phyloP scores from a whole-genome alignment of 768 basidiomycete genomes.

The Podaxis carcinomalis region DNA sequence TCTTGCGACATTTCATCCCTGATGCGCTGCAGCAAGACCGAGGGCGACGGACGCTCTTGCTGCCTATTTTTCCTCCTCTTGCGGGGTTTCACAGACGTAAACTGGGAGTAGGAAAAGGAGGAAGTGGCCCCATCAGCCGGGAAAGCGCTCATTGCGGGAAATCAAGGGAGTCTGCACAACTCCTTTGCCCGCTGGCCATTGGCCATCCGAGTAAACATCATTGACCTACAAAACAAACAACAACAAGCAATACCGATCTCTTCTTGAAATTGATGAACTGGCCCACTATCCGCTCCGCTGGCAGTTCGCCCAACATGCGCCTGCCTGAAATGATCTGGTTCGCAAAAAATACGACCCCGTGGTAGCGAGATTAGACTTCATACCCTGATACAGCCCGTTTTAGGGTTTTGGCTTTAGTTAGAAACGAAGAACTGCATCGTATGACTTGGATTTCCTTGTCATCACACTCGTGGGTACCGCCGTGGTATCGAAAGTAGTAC shows the following conservation, averaged over 20 bases:
- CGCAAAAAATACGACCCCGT: background rate
- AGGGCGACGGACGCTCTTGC: slow-evolving; percentile 28
- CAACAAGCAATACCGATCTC: slow-evolving; percentile 14
- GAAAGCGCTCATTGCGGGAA: slow-evolving; percentile 16
- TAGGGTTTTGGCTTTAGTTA: slow-evolving; percentile 12
- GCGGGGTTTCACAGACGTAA: slow-evolving; percentile 45
- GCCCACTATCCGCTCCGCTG: slow-evolving; percentile 17
- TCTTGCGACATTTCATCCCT: slow-evolving; percentile 42
- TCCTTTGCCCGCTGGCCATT: background rate
- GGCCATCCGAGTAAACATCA: background rate
- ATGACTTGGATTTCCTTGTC: background rate
- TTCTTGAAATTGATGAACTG: slow-evolving; percentile 15
- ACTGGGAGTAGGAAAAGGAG: slow-evolving; percentile 46
- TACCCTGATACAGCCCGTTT: slow-evolving; percentile 15
- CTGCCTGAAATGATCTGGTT: background rate
- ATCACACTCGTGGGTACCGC: background rate
- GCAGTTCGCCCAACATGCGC: background rate
- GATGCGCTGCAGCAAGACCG: slow-evolving; percentile 36
- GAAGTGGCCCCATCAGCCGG: slow-evolving; percentile 6
- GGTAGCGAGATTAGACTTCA: background rate
- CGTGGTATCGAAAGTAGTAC: background rate
- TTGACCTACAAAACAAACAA: slow-evolving; percentile 11
- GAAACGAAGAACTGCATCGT: background rate
- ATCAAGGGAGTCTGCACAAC: background rate
- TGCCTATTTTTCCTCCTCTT: slow-evolving; percentile 47